A percentile compares a stretch with the other conserved stretches of the same genome.
These are phyloP conservation scores for Podospora pseudocomata DNA, from an alignment of 495 filamentous ascomycete genomes.

Conservation along the genomic window DNA sequence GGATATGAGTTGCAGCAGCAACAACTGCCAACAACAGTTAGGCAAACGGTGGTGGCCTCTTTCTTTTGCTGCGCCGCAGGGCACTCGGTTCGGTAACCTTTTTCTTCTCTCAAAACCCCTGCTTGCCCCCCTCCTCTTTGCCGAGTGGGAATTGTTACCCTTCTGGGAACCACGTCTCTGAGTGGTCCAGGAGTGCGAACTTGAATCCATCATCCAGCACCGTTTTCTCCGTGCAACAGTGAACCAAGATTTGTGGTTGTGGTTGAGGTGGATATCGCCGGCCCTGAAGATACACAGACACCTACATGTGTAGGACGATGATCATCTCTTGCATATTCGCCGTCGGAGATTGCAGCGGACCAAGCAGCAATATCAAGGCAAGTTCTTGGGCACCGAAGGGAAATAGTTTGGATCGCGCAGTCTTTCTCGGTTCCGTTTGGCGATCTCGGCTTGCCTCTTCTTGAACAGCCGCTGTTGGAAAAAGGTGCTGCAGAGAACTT, in stretches of 20 bases:
- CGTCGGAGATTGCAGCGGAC: background rate
- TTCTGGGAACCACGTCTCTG: background rate
- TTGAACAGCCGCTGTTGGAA: conserved; percentile 80
- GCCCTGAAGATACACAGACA: background rate
- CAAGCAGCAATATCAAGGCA: conserved; percentile 42
- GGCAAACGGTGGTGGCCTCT: background rate
- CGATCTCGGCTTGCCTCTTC: conserved; percentile 72
- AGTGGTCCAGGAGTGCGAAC: background rate
- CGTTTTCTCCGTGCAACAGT: background rate
- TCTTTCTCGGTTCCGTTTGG: conserved; percentile 77
- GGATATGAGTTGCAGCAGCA: background rate
- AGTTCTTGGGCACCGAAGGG: conserved; percentile 73
- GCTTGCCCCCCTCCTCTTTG: background rate
- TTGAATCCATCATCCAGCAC: background rate
- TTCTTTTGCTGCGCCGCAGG: background rate
- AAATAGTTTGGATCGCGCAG: conserved; percentile 75
- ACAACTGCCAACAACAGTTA: background rate
- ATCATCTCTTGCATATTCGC: background rate
- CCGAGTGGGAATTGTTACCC: background rate
- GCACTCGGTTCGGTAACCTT: background rate
- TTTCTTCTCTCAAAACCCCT: background rate
- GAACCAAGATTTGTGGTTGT: background rate
- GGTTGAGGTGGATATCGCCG: background rate
- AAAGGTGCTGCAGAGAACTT: conserved; percentile 58
- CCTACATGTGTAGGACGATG: background rate